Base-by-base conservation (phyloP, 805 yeast genomes). In the Myxozyma lipomycoides region DNA sequence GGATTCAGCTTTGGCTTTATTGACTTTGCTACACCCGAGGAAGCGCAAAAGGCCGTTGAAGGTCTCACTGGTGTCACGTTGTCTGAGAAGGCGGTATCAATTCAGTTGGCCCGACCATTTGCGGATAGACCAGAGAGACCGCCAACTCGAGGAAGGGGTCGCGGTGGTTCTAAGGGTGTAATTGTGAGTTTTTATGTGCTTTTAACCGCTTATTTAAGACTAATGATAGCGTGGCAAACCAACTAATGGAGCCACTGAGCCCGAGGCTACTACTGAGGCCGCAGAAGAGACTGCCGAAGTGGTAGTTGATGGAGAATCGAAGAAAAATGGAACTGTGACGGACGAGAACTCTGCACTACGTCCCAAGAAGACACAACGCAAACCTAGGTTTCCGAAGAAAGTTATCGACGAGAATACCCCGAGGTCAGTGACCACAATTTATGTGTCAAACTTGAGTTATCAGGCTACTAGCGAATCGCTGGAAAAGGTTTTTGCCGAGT, bases 401-500 rank as follows among this genome's bases (percentile, higher is more conserved):
- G 43, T 51, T 43, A 54, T 56, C 41, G 61, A 67, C 15, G 79
- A 76, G 49, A 85, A 85, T 18, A 65, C 67, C 19, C 77, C 79
- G 17, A 28, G 7, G 32, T 80, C 87, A 2, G 68, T 67, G 39
- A 78, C 75, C 48, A 82, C 88, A 2, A 73, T 82, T 30, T 83
- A 81, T 66, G 74, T 83, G 53, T 76, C 82, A 43, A 81, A 81
- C 61, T 70, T 83, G 61, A 82, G 79, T 58, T 74, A 73, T 58
- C 72, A 40, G 10, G 56, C 52, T 43, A 52, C 57, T 6, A 15
- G 40, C 67, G 53, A 68, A 75, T 43, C 37, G 36, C 57, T 63
- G 37, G 59, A 57, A 44, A 59, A 57, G 43, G 50, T 52, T 45
- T 63, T 66, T 28, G 56, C 56, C 7, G 71, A 63, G 18, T 77